Evolutionary conservation across 2,329 filamentous ascomycete species (phyloP).

Genomic region (Hymenoscyphus occultus): DNA sequence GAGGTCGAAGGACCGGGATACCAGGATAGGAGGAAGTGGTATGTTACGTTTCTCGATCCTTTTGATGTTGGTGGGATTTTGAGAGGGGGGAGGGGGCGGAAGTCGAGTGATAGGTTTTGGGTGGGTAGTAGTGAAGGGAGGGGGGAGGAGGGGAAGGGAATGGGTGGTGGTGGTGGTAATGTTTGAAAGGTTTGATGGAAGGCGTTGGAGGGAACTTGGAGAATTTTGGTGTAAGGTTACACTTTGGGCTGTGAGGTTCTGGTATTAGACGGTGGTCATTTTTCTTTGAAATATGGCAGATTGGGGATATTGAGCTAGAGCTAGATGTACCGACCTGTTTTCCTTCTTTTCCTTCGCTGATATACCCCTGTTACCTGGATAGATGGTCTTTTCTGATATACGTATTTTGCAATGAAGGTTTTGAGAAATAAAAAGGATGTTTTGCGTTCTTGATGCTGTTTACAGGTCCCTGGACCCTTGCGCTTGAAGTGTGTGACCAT

Average conservation of each 20-base stretch:
- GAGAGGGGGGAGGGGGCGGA: conserved; percentile 19
- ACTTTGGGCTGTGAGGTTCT: background rate
- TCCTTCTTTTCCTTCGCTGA: background rate
- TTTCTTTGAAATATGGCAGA: background rate
- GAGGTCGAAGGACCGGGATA: conserved; percentile 50
- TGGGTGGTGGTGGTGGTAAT: background rate
- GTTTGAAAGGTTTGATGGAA: background rate
- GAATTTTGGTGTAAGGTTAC: background rate
- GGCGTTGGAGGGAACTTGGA: background rate
- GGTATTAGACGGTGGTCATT: background rate
- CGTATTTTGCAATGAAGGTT: no score
- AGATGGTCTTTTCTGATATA: background rate
- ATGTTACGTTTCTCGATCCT: conserved; percentile 32
- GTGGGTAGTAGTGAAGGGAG: conserved; percentile 25
- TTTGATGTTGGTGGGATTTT: conserved; percentile 31
- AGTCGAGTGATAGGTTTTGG: conserved; percentile 31
- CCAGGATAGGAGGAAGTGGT: conserved; percentile 43
- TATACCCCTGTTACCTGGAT: background rate
- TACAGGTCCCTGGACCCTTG: no score
- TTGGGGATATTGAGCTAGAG: background rate
- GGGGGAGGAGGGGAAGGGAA: background rate
- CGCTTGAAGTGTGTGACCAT: no score
- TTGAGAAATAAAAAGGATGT: no score
- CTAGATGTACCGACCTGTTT: background rate
- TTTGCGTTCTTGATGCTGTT: no score